These are phyloP conservation scores for Apophysomyces ossiformis DNA, from an alignment of 371 early-diverging fungal genomes.

Conservation along the genomic window DNA sequence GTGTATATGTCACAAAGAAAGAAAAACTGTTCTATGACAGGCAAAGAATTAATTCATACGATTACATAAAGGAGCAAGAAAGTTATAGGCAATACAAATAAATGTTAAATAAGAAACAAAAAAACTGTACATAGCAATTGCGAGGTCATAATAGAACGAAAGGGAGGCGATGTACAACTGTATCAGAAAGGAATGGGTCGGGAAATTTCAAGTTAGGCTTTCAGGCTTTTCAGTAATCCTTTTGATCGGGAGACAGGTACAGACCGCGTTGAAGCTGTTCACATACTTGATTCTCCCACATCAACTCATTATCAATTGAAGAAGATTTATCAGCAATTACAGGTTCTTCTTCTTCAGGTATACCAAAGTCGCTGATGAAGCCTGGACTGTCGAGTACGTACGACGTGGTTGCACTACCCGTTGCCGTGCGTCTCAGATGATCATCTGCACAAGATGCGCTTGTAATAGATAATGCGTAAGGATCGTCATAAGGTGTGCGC, in stretches of 20 bases:
- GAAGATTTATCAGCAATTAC: not conserved
- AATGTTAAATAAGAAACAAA: too few relatives aligned
- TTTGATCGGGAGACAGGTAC: slow-evolving; percentile 24
- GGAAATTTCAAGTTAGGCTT: not conserved
- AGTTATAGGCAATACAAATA: slow-evolving; percentile 2
- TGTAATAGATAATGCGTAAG: not conserved
- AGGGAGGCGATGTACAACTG: not conserved
- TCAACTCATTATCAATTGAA: slow-evolving; percentile 8
- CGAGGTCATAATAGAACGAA: not conserved
- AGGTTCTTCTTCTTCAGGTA: slow-evolving; percentile 22
- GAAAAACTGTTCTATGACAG: too few relatives aligned
- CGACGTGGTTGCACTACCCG: not conserved
- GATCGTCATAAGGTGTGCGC: slow-evolving; percentile 7
- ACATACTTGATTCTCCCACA: slow-evolving; percentile 16
- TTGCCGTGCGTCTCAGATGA: slow-evolving; percentile 5
- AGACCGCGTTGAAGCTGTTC: not conserved
- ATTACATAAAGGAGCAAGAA: slow-evolving; percentile 4
- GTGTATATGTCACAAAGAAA: too few relatives aligned
- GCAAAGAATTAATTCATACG: not conserved
- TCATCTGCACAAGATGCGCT: not conserved
- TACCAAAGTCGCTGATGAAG: slow-evolving; percentile 42
- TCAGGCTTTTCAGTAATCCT: slow-evolving; percentile 15
- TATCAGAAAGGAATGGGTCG: not conserved
- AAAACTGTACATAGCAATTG: not conserved
- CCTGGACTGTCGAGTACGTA: slow-evolving; percentile 33